phyloP scores from a whole-genome alignment of 306 rosid species.

The Prunus armeniaca region DNA sequence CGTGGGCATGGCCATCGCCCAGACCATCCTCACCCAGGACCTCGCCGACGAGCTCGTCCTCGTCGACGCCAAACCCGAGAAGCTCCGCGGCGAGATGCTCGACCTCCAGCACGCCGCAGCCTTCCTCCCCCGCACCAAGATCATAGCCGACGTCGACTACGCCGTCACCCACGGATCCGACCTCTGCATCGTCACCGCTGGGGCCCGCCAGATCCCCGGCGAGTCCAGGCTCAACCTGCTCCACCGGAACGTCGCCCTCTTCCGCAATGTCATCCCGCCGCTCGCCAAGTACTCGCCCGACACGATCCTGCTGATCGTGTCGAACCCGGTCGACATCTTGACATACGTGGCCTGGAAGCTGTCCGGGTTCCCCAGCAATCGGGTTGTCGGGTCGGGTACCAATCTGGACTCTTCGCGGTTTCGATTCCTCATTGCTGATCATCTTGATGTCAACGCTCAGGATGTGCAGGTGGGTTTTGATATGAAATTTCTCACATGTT shows the following conservation, averaged over 20 bases:
- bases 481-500: not conserved
- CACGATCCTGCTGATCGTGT: conserved; percentile 58
- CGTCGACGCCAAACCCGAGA: conserved; percentile 65
- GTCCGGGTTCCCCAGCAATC: conserved; percentile 77
- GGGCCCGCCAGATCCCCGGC: conserved; percentile 70
- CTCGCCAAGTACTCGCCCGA: conserved; percentile 59
- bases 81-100: conserved; percentile 91
- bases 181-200: conserved; percentile 88
- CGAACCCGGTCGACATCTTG: conserved; percentile 83
- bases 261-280: conserved; percentile 60
- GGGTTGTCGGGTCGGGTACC: conserved; percentile 94
- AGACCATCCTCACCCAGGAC: conserved; percentile 86
- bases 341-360: conserved; percentile 88
- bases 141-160: conserved; percentile 72
- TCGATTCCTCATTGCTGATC: conserved; percentile 86
- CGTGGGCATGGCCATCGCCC: conserved; percentile 99
- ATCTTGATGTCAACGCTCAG: conserved; percentile 89
- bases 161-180: conserved; percentile 63
- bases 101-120: conserved; percentile 96
- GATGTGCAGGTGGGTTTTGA: conserved; percentile 69
- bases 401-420: conserved; percentile 91
- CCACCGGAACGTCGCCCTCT: conserved; percentile 72
- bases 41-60: conserved; percentile 75
- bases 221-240: conserved; percentile 76
- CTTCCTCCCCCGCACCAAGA: conserved; percentile 87